phyloP scores from a whole-genome alignment of 345 rosid genomes.

The Xanthoceras sorbifolium region DNA sequence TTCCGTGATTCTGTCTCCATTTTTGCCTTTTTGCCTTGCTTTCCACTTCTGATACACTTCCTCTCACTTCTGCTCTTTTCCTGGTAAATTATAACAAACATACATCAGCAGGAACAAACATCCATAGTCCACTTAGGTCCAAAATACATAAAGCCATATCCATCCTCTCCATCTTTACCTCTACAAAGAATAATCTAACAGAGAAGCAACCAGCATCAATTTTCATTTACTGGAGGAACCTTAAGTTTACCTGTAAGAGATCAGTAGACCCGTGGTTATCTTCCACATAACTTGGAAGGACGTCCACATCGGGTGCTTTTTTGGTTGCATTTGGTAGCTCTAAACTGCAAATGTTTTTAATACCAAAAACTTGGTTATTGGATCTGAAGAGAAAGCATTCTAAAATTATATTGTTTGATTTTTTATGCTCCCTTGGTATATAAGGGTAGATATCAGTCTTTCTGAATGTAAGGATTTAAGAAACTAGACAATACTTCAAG shows the following conservation, averaged over 20 bases:
- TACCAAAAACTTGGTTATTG: not conserved
- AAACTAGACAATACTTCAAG: constrained; percentile 50
- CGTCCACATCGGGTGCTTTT: constrained; percentile 39
- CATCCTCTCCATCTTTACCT: not conserved
- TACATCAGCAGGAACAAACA: not conserved
- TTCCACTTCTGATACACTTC: constrained; percentile 46
- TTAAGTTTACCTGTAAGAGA: constrained; percentile 48
- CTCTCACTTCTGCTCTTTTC: constrained; percentile 44
- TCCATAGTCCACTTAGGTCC: not conserved
- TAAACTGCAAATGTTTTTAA: constrained; percentile 44
- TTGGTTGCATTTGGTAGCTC: constrained; percentile 40
- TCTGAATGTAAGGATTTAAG: not conserved
- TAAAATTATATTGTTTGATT: not conserved
- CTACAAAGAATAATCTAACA: not conserved
- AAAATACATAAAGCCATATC: not conserved
- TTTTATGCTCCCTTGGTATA: not conserved
- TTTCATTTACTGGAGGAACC: not conserved
- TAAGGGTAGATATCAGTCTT: not conserved
- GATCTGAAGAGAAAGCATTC: not conserved
- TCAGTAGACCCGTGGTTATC: constrained; percentile 34
- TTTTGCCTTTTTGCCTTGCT: constrained; percentile 64
- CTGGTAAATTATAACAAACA: constrained; percentile 31
- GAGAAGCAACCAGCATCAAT: not conserved
- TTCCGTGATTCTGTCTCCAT: constrained; percentile 74
- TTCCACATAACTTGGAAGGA: constrained; percentile 27